These are phyloP conservation scores for Fraxinus greggii DNA, from an alignment of 305 asterid species.

Conservation along the genomic window DNA sequence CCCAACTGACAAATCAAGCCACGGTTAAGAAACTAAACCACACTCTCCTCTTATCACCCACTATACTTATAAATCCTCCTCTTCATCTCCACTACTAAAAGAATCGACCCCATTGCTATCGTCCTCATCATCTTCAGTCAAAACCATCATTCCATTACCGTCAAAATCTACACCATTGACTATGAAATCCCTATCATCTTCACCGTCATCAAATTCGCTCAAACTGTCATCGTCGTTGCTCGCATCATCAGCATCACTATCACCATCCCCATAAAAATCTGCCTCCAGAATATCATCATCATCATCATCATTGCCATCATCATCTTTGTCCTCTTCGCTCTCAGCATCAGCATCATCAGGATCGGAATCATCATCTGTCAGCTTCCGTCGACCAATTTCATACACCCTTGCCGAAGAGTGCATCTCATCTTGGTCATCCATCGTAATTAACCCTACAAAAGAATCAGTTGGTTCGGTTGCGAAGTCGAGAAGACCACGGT, in stretches of 20 bases:
- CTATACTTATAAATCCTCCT: slow-evolving; percentile 12
- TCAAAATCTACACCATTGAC: slow-evolving; percentile 60
- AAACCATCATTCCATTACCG: slow-evolving; percentile 61
- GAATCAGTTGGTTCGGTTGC: slow-evolving; percentile 94
- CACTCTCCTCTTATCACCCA: not conserved
- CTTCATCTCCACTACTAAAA: slow-evolving; percentile 73
- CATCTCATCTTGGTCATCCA: slow-evolving; percentile 98
- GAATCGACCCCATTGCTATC: slow-evolving; percentile 63
- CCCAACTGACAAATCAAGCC: not conserved
- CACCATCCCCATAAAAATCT: slow-evolving; percentile 65
- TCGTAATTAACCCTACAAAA: slow-evolving; percentile 79
- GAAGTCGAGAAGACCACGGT: slow-evolving; percentile 91
- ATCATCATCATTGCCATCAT: slow-evolving; percentile 61
- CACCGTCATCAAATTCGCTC: slow-evolving; percentile 69
- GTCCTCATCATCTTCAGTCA: slow-evolving; percentile 72
- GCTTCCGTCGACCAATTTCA: slow-evolving; percentile 91
- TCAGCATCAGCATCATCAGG: slow-evolving; percentile 81
- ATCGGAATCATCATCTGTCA: slow-evolving; percentile 93
- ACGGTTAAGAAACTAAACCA: not conserved
- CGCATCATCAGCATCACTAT: slow-evolving; percentile 68
- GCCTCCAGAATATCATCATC: slow-evolving; percentile 39
- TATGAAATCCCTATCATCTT: slow-evolving; percentile 72
- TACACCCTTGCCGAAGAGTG: slow-evolving; percentile 87
- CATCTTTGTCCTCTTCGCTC: slow-evolving; percentile 81
- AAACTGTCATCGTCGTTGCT: slow-evolving; percentile 60